Evolutionary conservation across 1,284 basidiomycete species (phyloP).

Genomic region (Phylloporus sp.): DNA sequence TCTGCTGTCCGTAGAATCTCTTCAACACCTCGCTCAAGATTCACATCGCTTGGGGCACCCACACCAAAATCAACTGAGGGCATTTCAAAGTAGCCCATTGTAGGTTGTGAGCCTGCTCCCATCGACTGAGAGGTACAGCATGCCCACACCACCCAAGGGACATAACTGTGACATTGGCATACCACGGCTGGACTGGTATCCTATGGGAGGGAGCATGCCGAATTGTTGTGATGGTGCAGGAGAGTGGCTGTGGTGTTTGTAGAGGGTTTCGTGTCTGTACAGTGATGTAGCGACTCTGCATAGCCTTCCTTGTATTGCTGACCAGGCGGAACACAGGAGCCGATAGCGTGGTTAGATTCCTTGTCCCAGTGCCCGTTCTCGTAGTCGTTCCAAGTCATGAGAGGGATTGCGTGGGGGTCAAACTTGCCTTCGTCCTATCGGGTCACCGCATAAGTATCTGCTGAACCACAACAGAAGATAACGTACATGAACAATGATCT

Average conservation of each 20-base stretch:
- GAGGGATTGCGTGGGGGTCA: slow-evolving; percentile 88
- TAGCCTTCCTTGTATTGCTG: slow-evolving; percentile 73
- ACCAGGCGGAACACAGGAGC: slow-evolving; percentile 79
- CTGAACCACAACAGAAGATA: neutral
- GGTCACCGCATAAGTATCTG: slow-evolving; percentile 16
- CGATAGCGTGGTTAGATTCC: slow-evolving; percentile 90
- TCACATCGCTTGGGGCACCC: slow-evolving; percentile 61
- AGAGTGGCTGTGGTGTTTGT: slow-evolving; percentile 71
- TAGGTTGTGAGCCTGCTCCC: slow-evolving; percentile 66
- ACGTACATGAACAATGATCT: slow-evolving; percentile 90
- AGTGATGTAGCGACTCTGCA: slow-evolving; percentile 73
- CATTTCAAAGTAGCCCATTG: slow-evolving; percentile 76
- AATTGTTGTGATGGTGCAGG: slow-evolving; percentile 66
- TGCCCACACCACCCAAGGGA: slow-evolving; percentile 42
- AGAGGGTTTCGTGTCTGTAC: slow-evolving; percentile 83
- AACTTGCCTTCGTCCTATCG: slow-evolving; percentile 94
- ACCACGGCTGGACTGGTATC: slow-evolving; percentile 78
- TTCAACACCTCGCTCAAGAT: slow-evolving; percentile 75
- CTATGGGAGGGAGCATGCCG: slow-evolving; percentile 61
- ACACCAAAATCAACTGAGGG: slow-evolving; percentile 40
- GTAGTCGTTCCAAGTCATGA: slow-evolving; percentile 97
- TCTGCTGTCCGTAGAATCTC: slow-evolving; percentile 78
- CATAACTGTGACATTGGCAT: slow-evolving; percentile 57
- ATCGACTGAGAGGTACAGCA: slow-evolving; percentile 59
- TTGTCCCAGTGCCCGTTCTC: slow-evolving; percentile 98